Conservation (phyloP, 2,329 filamentous ascomycete genomes). For the Neofusicoccum cordaticola region DNA sequence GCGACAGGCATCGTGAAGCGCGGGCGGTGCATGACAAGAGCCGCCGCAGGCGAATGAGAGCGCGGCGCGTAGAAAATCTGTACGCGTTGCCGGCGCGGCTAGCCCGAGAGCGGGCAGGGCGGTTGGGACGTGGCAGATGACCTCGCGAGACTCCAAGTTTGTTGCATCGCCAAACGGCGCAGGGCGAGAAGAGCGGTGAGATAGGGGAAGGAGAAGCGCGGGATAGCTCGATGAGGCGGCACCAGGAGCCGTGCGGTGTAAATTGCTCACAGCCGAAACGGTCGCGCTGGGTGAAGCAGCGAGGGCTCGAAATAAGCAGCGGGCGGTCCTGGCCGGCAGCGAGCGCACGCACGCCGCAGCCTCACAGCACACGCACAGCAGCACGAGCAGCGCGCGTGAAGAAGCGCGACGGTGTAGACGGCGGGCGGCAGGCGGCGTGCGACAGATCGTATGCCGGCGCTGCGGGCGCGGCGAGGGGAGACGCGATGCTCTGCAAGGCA, state of each 20-base stretch:
- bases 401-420: not conserved
- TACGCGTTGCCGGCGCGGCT: not conserved
- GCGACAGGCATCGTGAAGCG: not conserved
- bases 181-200: constrained; percentile 12
- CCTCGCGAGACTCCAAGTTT: constrained; percentile 3
- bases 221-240: not conserved
- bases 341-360: not conserved
- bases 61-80: not conserved
- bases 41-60: not conserved
- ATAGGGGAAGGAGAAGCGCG: constrained; percentile 2
- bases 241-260: constrained; percentile 4
- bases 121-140: constrained; percentile 13
- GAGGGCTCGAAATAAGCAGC: not conserved
- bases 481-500: constrained; percentile 5
- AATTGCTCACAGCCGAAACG: constrained; percentile 10
- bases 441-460: not conserved
- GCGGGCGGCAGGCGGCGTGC: not conserved
- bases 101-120: not conserved
- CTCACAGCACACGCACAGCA: not conserved
- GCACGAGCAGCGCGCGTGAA: not conserved
- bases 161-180: not conserved
- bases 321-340: not conserved
- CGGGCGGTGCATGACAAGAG: not conserved
- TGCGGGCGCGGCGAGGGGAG: not conserved
- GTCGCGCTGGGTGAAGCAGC: not conserved